Evolutionary conservation across 805 yeast genomes (phyloP), one percentile per base, ranked within the genome.

Genomic region (Saccharomycopsis babjevae): DNA sequence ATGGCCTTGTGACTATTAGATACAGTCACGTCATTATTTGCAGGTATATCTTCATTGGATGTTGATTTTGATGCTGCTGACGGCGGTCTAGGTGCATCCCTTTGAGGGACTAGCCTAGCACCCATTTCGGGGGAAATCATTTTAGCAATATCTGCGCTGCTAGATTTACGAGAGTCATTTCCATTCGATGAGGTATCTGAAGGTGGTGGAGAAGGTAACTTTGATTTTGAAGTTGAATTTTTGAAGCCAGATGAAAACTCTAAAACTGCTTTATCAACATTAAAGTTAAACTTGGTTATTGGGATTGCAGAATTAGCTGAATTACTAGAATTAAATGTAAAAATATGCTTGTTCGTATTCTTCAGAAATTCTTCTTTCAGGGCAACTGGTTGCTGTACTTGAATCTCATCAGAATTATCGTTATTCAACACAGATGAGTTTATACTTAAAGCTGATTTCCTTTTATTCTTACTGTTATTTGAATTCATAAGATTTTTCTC

Each of bases 11-110:
- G 38, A 63, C 66, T 63, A 68, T 54, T 46, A 66, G 59, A 64
- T 11, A 15, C 42, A 30, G 6, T 32, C n/a, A 30, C 67, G 18
- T 30, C 66, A 3, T 73, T 68, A 52, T 74, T 74, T 3, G 77
- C 74, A 58, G 73, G 72, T 64, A 74, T 74, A 2, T 71, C 66
- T 30, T 30, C 15, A 57, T 73, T 46, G 6, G 52, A 67, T 1
- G 68, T 74, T 16, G 46, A n/a, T 57, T 62, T 46, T 10, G 52
- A 11, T 46, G 15, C 25, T 13, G 28, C 28, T 2, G 30, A 54
- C 61, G 70, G 68, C 25, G 66, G 66, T 39, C 54, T 50, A 50
- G 72, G 69, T 11, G 71, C 68, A 25, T 56, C 63, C 57, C 68
- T 65, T 50, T 63, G 60, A 18, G 64, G 63, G n/a, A 57, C 36